Base-by-base conservation (phyloP, 1,284 basidiomycete species). In the Anthracocystis walkeri region DNA sequence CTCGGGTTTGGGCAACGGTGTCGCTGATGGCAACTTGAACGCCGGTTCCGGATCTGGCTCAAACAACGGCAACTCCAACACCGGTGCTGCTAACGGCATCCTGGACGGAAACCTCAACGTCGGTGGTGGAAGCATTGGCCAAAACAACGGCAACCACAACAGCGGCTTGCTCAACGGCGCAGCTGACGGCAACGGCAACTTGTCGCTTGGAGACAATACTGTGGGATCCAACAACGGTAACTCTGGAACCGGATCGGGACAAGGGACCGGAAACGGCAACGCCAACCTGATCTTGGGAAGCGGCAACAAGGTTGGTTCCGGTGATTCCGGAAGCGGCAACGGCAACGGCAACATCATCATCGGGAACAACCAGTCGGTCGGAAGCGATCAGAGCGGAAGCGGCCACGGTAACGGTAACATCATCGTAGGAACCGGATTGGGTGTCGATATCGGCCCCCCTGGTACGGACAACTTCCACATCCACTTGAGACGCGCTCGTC, bases 391-490 rank as follows among this genome's bases (percentile, higher is more conserved):
- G n/a, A n/a, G n/a, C n/a, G n/a, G n/a, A n/a, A n/a, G n/a, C n/a
- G n/a, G n/a, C n/a, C n/a, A 65, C 29, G 68, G 68, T 4, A 71
- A 71, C 23, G 58, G 50, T 18, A 71, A 72, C 63, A 62, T 66
- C 42, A 65, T 61, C 35, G 33, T 70, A 1, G 57, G 61, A 1
- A 65, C 63, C n/a, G 59, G 59, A 0, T 21, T 66, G 38, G 69
- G 69, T 0, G 20, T 72, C 33, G 58, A 65, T 16, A 5, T 72
- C 4, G 69, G 69, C 3, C 69, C 53, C 10, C 69, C 69, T 2
- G 48, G 46, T 0, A 58, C 55, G 29, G 63, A 65, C 59, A 72
- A 71, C 63, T 72, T 72, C 63, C 69, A 72, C 54, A 63, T 72
- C 56, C 38, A 66, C 4, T 14, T 58, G 4, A 42, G 69, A 5